Conservation (phyloP, 371 early-diverging fungal species). For the Parasitella parasitica region DNA sequence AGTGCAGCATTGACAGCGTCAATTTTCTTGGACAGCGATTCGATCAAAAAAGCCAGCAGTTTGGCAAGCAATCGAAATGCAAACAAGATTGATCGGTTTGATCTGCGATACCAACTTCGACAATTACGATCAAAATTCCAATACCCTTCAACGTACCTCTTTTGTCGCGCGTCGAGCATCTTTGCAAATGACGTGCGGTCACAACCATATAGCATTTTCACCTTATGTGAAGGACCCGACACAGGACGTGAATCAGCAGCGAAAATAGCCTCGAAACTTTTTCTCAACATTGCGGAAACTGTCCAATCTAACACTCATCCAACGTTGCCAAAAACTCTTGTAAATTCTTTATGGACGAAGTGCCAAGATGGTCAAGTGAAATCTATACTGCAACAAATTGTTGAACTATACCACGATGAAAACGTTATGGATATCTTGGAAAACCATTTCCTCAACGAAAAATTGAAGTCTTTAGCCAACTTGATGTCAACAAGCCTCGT, state of each 20-base stretch:
- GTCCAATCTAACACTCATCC: conserved; percentile 14
- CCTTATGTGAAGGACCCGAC: conserved; percentile 5
- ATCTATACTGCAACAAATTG: conserved; percentile 6
- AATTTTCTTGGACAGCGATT: too few species aligned
- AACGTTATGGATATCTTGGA: too few species aligned
- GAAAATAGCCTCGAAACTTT: conserved; percentile 15
- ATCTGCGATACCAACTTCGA: too few species aligned
- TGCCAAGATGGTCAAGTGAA: conserved; percentile 16
- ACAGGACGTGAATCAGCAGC: conserved; percentile 9
- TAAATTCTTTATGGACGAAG: too few species aligned
- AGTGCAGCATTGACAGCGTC: too few species aligned
- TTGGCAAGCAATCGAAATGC: conserved; percentile 10
- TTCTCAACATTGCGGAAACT: conserved; percentile 1
- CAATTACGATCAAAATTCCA: too few species aligned
- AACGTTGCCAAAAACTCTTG: conserved; percentile 10
- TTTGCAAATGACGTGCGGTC: conserved; percentile 17
- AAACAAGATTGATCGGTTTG: too few species aligned
- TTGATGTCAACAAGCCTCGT: conserved; percentile 10
- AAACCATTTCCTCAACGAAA: conserved; percentile 7
- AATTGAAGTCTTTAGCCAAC: not conserved
- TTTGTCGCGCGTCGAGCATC: conserved; percentile 16
- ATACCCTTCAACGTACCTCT: too few species aligned
- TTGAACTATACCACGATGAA: conserved; percentile 7
- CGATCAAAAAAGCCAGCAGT: not conserved
- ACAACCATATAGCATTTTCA: conserved; percentile 21